phyloP scores from a whole-genome alignment of 176 grass and related monocot genomes.

The Zea luxurians region DNA sequence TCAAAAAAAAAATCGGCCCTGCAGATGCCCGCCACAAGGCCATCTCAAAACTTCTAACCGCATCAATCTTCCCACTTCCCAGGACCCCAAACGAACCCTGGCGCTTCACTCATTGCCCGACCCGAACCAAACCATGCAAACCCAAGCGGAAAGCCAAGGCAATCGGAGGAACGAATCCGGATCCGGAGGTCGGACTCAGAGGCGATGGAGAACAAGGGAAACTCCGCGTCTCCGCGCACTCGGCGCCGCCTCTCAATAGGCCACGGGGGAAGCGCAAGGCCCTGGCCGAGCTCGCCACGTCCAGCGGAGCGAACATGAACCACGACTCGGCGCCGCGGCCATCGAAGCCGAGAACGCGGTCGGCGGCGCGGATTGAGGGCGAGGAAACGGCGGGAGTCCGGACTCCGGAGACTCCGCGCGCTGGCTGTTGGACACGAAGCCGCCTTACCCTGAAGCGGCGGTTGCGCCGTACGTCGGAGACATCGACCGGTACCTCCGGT shows the following conservation, averaged over 20 bases:
- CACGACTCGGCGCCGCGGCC: background rate
- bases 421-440: background rate
- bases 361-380: slow-evolving; percentile 33
- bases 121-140: background rate
- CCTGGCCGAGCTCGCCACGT: slow-evolving; percentile 32
- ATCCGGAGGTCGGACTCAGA: background rate
- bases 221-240: background rate
- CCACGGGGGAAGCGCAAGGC: slow-evolving; percentile 25
- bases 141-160: background rate
- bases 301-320: background rate
- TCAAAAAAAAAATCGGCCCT: no score
- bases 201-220: slow-evolving; percentile 29
- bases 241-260: background rate
- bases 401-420: background rate
- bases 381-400: background rate
- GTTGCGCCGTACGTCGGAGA: slow-evolving; percentile 32
- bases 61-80: background rate
- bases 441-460: slow-evolving; percentile 6
- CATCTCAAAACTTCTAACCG: slow-evolving; percentile 19
- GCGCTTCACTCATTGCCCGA: background rate
- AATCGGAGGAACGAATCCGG: background rate
- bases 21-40: background rate
- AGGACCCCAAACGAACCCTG: background rate
- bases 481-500: slow-evolving; percentile 44
- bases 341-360: slow-evolving; percentile 42